A percentile compares a stretch with the other conserved stretches of the same genome.
phyloP scores from a whole-genome alignment of 78 protist genomes.

The Dictyostelium brefeldianum region DNA sequence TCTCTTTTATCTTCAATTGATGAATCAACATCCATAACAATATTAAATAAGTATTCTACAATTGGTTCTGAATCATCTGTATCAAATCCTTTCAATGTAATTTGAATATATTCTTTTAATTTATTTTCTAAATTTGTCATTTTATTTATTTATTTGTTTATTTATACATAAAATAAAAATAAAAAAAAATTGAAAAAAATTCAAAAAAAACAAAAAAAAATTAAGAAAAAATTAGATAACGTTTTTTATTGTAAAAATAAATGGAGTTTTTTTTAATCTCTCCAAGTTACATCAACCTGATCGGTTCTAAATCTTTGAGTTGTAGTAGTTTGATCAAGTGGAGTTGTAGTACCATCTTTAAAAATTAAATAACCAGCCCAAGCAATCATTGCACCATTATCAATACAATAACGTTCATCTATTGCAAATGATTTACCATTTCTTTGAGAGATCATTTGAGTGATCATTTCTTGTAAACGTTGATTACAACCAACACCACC shows the following conservation, averaged over 20 bases:
- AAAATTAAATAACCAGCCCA: conserved; percentile 92
- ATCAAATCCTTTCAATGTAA: conserved; percentile 9
- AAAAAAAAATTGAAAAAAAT: conserved; percentile 1
- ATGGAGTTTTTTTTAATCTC: conserved; percentile 27
- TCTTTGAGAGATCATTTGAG: conserved; percentile 95
- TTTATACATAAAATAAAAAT: not conserved
- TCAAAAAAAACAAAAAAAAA: not conserved
- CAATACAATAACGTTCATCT: conserved; percentile 99
- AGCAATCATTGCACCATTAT: conserved; percentile 99
- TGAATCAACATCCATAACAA: conserved; percentile 16
- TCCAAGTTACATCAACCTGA: conserved; percentile 97
- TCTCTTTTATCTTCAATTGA: conserved; percentile 36
- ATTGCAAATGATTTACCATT: conserved; percentile 93
- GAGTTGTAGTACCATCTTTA: conserved; percentile 76
- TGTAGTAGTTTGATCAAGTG: conserved; percentile 83
- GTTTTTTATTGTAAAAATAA: not conserved
- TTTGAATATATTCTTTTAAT: conserved; percentile 17
- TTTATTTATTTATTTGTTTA: not conserved
- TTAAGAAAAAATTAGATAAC: not conserved
- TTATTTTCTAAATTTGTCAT: not conserved
- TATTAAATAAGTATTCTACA: conserved; percentile 59
- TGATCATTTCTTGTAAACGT: conserved; percentile 95
- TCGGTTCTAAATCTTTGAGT: conserved; percentile 99
- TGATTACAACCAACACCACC: conserved; percentile 99
- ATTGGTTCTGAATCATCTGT: conserved; percentile 28